These are phyloP conservation scores for Tuber brumale DNA, from an alignment of 495 filamentous ascomycete species.

Conservation along the genomic window DNA sequence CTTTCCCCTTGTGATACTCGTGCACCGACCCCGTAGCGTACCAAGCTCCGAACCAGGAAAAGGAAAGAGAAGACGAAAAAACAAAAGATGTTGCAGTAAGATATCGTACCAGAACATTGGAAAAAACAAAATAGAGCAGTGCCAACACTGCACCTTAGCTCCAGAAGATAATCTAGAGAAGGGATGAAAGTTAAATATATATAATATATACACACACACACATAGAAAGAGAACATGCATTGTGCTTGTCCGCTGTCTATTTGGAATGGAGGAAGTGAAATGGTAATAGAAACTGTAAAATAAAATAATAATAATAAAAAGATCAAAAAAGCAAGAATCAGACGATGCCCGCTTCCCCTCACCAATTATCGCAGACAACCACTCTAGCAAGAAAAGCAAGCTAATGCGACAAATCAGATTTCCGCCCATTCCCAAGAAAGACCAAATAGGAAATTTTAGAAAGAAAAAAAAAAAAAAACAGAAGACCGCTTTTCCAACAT, in stretches of 20 bases:
- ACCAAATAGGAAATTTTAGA: constrained; percentile 13
- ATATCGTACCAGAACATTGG: constrained; percentile 18
- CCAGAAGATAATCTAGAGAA: constrained; percentile 15
- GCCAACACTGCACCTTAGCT: constrained; percentile 17
- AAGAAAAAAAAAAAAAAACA: constrained; percentile 11
- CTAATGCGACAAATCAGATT: not conserved
- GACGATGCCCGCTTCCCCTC: not conserved
- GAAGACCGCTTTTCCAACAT: constrained; percentile 9
- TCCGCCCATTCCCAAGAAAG: not conserved
- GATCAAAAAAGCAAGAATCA: constrained; percentile 8
- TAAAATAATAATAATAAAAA: not conserved
- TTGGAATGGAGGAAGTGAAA: not conserved
- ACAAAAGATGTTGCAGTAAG: constrained; percentile 1
- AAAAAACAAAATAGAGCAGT: constrained; percentile 8
- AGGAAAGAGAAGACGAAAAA: not conserved
- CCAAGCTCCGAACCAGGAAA: not conserved
- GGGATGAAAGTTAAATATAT: constrained; percentile 10
- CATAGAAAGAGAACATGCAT: constrained; percentile 10
- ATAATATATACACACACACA: constrained; percentile 5
- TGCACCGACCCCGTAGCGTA: not conserved
- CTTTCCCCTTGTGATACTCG: not conserved
- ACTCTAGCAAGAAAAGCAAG: not conserved
- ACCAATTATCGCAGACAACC: not conserved
- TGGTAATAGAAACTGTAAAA: not conserved
- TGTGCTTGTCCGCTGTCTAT: not conserved